phyloP scores from a whole-genome alignment of 805 yeast species.

The Osmozyma mogii region DNA sequence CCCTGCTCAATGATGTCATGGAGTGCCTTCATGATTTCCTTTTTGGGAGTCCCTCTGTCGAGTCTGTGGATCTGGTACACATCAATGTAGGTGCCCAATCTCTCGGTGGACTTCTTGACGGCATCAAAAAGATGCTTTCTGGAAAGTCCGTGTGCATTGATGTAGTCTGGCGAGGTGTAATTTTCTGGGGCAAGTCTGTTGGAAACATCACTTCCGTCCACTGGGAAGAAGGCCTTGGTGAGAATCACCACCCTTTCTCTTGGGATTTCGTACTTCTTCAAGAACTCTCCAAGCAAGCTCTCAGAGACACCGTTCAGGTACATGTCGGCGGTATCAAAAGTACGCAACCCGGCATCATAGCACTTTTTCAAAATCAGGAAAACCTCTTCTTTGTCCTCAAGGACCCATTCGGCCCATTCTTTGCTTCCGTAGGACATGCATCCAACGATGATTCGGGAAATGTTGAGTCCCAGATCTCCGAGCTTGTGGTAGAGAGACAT shows the following conservation, averaged over 20 bases:
- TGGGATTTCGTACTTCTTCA: slow-evolving; percentile 42
- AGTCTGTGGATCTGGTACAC: slow-evolving; percentile 50
- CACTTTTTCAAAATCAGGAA: slow-evolving; percentile 35
- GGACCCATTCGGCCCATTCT: slow-evolving; percentile 34
- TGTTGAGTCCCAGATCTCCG: slow-evolving; percentile 42
- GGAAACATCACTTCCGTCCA: no score
- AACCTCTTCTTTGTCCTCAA: slow-evolving; percentile 7
- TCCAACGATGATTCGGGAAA: slow-evolving; percentile 45
- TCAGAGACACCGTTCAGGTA: slow-evolving; percentile 45
- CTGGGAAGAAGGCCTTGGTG: slow-evolving; percentile 28
- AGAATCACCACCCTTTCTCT: slow-evolving; percentile 51
- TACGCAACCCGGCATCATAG: slow-evolving; percentile 38
- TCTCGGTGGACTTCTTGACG: slow-evolving; percentile 29
- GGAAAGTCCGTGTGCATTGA: slow-evolving; percentile 35
- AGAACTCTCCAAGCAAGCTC: slow-evolving; percentile 43
- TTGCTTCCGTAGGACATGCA: slow-evolving; percentile 46
- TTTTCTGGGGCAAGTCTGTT: no score
- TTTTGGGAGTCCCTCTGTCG: slow-evolving; percentile 40
- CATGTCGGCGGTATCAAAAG: slow-evolving; percentile 44
- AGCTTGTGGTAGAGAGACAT: slow-evolving; percentile 11
- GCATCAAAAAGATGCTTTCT: slow-evolving; percentile 44
- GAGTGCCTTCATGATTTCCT: slow-evolving; percentile 50
- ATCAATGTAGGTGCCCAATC: slow-evolving; percentile 48
- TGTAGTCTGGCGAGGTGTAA: no score
- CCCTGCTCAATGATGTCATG: slow-evolving; percentile 44